Evolutionary conservation across 768 basidiomycete species (phyloP), one percentile per base, ranked within the genome.

Genomic region (Paxillus rubicundulus): DNA sequence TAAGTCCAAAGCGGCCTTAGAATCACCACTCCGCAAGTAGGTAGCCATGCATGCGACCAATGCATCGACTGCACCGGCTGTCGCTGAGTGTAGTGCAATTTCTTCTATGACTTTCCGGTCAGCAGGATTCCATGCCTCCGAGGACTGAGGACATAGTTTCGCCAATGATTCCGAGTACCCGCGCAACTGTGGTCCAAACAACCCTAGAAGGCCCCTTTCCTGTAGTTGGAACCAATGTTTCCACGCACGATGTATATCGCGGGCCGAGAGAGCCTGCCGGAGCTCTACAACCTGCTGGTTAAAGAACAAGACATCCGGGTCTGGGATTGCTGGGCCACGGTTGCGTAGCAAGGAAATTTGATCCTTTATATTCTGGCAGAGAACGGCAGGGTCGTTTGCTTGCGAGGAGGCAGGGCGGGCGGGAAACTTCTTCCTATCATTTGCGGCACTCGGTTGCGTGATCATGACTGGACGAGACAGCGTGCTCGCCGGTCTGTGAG

Each of bases 21-120:
- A 60, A 50, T 85, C 66, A 13, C 71, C 65, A 16, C 63, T 61
- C 38, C 67, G 63, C 49, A 87, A 61, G 56, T 79, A 70, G 34
- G 66, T 61, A 40, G 74, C 57, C 78, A 89, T 75, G 55, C 77
- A 74, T 18, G 77, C 73, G 47, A 70, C 70, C 43, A 89, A 67
- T 4, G 80, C 80, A 10, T 75, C 73, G 13, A 75, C 69, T 9
- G 73, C 73, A 28, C 78, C 72, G 27, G 63, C 65, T 10, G 61
- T 71, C 0, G 85, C 82, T 7, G 78, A 70, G 34, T 71, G 62
- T 18, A 86, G 45, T 6, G 82, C 80, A 44, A 87, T 76, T 48
- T 77, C 70, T 55, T 78, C 72, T 5, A 78, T 64, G 3, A 64
- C 56, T 18, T 60, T 60, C 54, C 59, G 63, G 18, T 73, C 59